Evolutionary conservation across 2,329 filamentous ascomycete genomes (phyloP).

Genomic region (Colletotrichum spinosum): DNA sequence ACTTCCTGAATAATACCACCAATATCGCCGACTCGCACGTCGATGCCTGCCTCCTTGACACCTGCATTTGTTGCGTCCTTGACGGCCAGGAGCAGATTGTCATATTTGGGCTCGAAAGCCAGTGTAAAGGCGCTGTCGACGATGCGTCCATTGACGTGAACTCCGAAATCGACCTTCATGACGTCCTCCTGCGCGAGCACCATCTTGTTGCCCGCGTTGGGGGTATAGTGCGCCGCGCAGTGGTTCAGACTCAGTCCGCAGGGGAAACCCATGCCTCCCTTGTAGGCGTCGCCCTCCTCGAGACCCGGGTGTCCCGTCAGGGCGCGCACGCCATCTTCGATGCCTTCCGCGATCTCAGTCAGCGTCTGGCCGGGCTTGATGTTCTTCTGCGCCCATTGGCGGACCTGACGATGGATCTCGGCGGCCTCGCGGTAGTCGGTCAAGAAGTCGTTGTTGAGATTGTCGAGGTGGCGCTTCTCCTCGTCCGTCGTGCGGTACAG

Average conservation of each 20-base stretch:
- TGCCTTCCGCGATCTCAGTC: constrained; percentile 86
- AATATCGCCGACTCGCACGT: constrained; percentile 80
- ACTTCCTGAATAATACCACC: constrained; percentile 78
- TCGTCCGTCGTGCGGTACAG: constrained; percentile 82
- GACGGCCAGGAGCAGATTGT: constrained; percentile 80
- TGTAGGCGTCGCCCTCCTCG: constrained; percentile 81
- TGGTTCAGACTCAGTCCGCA: constrained; percentile 87
- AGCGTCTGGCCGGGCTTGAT: constrained; percentile 86
- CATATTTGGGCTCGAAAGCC: constrained; percentile 79
- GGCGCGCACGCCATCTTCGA: constrained; percentile 83
- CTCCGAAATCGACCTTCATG: constrained; percentile 86
- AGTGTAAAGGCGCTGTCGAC: constrained; percentile 86
- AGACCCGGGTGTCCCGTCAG: constrained; percentile 82
- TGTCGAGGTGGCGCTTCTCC: constrained; percentile 86
- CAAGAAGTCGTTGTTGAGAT: constrained; percentile 72
- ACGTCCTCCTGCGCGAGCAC: constrained; percentile 79
- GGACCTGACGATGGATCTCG: constrained; percentile 87
- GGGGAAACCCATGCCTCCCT: constrained; percentile 88
- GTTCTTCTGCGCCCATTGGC: constrained; percentile 83
- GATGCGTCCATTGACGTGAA: constrained; percentile 83
- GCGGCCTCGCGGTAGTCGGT: constrained; percentile 85
- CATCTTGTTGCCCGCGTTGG: constrained; percentile 87
- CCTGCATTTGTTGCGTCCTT: constrained; percentile 83
- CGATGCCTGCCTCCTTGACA: constrained; percentile 81
- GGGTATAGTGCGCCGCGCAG: constrained; percentile 87